Evolutionary conservation across 345 rosid genomes (phyloP), one percentile per base, ranked within the genome.

Genomic region (Sapria himalayana): DNA sequence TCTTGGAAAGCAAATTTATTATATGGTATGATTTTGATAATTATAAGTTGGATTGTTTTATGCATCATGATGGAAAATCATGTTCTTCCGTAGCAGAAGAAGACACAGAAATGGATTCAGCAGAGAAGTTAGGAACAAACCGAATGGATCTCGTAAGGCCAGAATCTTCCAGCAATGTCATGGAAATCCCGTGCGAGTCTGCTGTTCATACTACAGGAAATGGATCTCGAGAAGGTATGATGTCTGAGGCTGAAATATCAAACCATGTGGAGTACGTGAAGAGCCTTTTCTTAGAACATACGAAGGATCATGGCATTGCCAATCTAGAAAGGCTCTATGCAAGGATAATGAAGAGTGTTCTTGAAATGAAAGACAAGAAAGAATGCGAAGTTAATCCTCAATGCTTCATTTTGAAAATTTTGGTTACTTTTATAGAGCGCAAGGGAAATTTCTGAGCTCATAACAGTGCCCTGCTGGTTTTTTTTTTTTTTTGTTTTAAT

Each of bases 321-420:
- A 79, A 71, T 66, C 94, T 84, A 20, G 95, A 91, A 63, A 77
- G 81, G 69, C 62, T 80, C 2, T 91, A 91, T 49, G 60, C 74
- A 0, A 69, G 77, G 11, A 52, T 84, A 43, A 65, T 91, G 73
- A 91, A 77, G 50, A 85, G 71, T 14, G 69, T 73, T 39, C 75
- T 80, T 12, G 72, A 65, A 56, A 56, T 58, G 29, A 66, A 56
- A 64, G 73, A 60, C 38, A 39, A 13, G 24, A 11, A 45, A 54
- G 76, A 66, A 49, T 45, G 41, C 32, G 60, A 20, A 49, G 69
- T 67, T 21, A 61, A 63, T 35, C 70, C 69, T 40, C 77, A 57
- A 69, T 56, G 50, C 60, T 71, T 84, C 68, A 63, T 80, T 77
- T 74, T 91, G 95, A 72, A 66, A 70, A 74, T 72, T 69, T 73